Conservation (phyloP, 495 filamentous ascomycete species). For the Schizothecium vesticola region DNA sequence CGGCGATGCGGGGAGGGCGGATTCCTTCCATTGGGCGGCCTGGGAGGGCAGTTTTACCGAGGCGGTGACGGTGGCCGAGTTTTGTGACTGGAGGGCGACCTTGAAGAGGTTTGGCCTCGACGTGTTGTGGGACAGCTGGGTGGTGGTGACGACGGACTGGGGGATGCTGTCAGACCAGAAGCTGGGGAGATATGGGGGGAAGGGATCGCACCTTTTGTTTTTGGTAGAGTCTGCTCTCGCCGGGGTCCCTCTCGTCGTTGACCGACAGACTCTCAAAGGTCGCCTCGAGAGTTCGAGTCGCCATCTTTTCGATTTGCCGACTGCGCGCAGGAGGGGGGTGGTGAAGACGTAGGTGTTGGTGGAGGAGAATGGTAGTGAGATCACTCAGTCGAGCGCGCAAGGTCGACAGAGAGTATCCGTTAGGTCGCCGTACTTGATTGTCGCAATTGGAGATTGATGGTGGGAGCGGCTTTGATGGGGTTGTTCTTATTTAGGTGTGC, state of each 20-base stretch:
- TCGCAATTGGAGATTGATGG: conserved; percentile 7
- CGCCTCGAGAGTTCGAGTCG: conserved; percentile 57
- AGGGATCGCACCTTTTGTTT: conserved; percentile 61
- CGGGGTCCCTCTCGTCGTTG: conserved; percentile 69
- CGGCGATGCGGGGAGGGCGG: conserved; percentile 28
- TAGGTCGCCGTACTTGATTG: conserved; percentile 4
- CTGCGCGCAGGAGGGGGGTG: background rate
- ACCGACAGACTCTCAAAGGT: conserved; percentile 79
- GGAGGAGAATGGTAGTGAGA: background rate
- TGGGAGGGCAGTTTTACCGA: conserved; percentile 64
- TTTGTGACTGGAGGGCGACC: conserved; percentile 70
- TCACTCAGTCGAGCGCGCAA: background rate
- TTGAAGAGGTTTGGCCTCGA: conserved; percentile 70
- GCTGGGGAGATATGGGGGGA: background rate
- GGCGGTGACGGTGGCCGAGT: conserved; percentile 46
- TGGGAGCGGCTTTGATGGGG: conserved; percentile 2
- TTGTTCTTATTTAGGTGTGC: conserved; percentile 11
- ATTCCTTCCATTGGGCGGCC: conserved; percentile 49
- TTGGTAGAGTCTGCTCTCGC: conserved; percentile 45
- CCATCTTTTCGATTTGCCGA: conserved; percentile 32
- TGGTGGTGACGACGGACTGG: conserved; percentile 48
- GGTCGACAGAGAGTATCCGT: conserved; percentile 1
- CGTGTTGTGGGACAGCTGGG: conserved; percentile 54
- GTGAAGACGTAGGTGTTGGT: background rate
- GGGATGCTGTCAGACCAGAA: conserved; percentile 29